These are phyloP conservation scores for Neurospora sp. DNA, from an alignment of 495 filamentous ascomycete genomes.

Conservation along the genomic window DNA sequence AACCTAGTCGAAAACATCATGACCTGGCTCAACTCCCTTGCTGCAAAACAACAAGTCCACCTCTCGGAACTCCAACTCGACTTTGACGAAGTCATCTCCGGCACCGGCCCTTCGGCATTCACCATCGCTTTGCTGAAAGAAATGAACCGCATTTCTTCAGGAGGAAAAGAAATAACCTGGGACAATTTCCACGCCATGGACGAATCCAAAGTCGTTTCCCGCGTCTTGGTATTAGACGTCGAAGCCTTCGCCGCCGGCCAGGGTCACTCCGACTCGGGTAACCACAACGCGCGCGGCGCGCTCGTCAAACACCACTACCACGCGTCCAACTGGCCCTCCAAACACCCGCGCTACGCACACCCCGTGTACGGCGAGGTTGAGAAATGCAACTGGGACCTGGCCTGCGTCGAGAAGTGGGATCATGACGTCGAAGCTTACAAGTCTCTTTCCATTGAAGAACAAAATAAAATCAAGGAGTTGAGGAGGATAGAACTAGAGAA, in stretches of 20 bases:
- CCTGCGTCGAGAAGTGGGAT: constrained; percentile 48
- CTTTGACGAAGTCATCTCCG: constrained; percentile 54
- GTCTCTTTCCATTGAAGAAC: constrained; percentile 31
- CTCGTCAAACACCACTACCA: constrained; percentile 57
- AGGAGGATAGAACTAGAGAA: constrained; percentile 7
- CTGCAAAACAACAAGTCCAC: constrained; percentile 36
- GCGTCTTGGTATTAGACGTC: constrained; percentile 48
- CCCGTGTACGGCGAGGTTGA: constrained; percentile 53
- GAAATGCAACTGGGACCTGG: constrained; percentile 48
- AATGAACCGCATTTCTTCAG: constrained; percentile 25
- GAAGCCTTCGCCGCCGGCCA: constrained; percentile 54
- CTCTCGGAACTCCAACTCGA: constrained; percentile 45
- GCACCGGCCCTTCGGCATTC: constrained; percentile 56
- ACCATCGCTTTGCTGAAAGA: constrained; percentile 46
- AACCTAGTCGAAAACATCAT: constrained; percentile 48
- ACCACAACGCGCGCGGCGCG: constrained; percentile 44
- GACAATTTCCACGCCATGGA: constrained; percentile 45
- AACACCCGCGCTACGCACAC: constrained; percentile 47
- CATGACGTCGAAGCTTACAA: constrained; percentile 37
- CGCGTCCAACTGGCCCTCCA: constrained; percentile 43
- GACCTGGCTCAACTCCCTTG: constrained; percentile 41
- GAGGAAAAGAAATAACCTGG: constrained; percentile 32
- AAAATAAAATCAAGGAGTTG: constrained; percentile 32
- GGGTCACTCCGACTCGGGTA: constrained; percentile 52
- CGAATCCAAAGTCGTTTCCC: constrained; percentile 43